These are phyloP conservation scores for Chalciporus sp. DNA, from an alignment of 1,284 basidiomycete genomes.

Conservation along the genomic window DNA sequence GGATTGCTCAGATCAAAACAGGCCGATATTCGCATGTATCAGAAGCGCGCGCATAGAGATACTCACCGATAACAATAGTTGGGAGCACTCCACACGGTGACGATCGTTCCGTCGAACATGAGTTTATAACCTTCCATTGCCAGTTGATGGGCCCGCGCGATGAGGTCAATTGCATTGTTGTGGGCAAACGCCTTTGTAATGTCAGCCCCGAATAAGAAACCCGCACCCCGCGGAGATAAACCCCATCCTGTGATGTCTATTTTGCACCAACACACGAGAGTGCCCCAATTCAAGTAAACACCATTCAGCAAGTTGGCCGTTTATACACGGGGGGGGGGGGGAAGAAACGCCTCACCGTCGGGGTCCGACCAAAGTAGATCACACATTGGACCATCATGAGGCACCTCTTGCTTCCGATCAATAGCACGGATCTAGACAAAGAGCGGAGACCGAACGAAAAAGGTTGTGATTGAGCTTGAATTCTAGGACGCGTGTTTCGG, in stretches of 20 bases:
- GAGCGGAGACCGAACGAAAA: conserved; percentile 19
- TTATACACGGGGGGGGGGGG: conserved; percentile 7
- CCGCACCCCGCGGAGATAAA: conserved; percentile 94
- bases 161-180: conserved; percentile 91
- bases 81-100: conserved; percentile 98
- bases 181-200: conserved; percentile 91
- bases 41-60: conserved; percentile 6
- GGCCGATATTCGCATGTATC: conserved; percentile 22
- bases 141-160: conserved; percentile 96
- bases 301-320: conserved; percentile 6
- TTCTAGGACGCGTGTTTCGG: conserved; percentile 25
- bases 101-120: conserved; percentile 96
- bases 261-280: background rate
- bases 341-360: conserved; percentile 62
- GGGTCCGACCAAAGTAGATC: conserved; percentile 99
- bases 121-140: conserved; percentile 99
- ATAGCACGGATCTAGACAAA: conserved; percentile 84
- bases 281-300: background rate
- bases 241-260: conserved; percentile 92
- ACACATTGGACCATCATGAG: conserved; percentile 99
- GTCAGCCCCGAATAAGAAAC: conserved; percentile 93
- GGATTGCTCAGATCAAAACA: conserved; percentile 21
- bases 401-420: conserved; percentile 97
- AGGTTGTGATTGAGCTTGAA: conserved; percentile 23
- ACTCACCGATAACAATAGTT: conserved; percentile 95